Evolutionary conservation across 2,329 filamentous ascomycete species (phyloP).

Genomic region (Xylogone sp.): DNA sequence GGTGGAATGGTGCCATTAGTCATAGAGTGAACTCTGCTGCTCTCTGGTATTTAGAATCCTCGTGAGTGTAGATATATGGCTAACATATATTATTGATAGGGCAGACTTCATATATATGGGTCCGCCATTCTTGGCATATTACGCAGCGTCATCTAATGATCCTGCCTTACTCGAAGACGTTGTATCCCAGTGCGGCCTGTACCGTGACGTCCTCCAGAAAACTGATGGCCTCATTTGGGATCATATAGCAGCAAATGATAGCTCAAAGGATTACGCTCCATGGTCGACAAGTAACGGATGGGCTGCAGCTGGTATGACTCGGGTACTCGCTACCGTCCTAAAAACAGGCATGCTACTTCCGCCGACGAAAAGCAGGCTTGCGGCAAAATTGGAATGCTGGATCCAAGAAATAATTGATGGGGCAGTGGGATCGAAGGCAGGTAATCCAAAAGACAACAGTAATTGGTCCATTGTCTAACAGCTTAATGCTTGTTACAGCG

Average conservation of each 20-base stretch:
- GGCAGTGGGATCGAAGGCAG: conserved; percentile 23
- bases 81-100: background rate
- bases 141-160: conserved; percentile 36
- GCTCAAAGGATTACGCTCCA: conserved; percentile 31
- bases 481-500: background rate
- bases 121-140: conserved; percentile 40
- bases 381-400: conserved; percentile 23
- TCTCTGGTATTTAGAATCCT: conserved; percentile 32
- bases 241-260: conserved; percentile 38
- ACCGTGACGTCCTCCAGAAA: conserved; percentile 35
- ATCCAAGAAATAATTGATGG: conserved; percentile 35
- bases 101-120: conserved; percentile 47
- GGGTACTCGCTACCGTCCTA: conserved; percentile 40
- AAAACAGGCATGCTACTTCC: conserved; percentile 20
- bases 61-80: background rate
- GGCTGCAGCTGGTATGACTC: conserved; percentile 42
- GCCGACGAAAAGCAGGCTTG: conserved; percentile 16
- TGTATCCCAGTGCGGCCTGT: conserved; percentile 36
- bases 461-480: background rate
- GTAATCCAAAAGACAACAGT: background rate
- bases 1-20: conserved; percentile 42
- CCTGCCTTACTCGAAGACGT: conserved; percentile 30
- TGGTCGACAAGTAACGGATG: conserved; percentile 48
- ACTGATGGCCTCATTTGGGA: conserved; percentile 34
- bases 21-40: conserved; percentile 39